phyloP scores from a whole-genome alignment of 768 basidiomycete species.

The Tylopilus sp. region DNA sequence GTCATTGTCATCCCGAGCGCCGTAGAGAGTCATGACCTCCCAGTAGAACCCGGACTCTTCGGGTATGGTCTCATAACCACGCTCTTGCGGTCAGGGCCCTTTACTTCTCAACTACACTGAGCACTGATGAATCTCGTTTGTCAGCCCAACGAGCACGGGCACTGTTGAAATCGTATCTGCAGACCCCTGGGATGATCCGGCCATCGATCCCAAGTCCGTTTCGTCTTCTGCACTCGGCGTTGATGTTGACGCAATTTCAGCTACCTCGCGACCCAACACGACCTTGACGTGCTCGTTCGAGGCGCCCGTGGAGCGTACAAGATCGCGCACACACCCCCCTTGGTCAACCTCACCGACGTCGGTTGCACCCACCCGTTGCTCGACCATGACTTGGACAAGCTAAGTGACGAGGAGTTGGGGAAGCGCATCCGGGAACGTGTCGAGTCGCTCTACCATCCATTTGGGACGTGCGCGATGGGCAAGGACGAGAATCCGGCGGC shows the following conservation, averaged over 20 bases:
- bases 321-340: slow-evolving; percentile 37
- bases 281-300: slow-evolving; percentile 38
- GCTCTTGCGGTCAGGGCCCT: slow-evolving; percentile 24
- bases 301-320: slow-evolving; percentile 38
- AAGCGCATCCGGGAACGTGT: slow-evolving; percentile 31
- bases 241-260: too few relatives aligned
- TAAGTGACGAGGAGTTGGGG: slow-evolving; percentile 35
- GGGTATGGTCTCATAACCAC: slow-evolving; percentile 17
- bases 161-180: slow-evolving; percentile 38
- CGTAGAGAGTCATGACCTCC: background rate
- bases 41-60: slow-evolving; percentile 6
- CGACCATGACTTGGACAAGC: slow-evolving; percentile 35
- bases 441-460: slow-evolving; percentile 44
- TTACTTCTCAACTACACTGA: background rate
- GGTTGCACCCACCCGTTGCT: slow-evolving; percentile 27
- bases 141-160: slow-evolving; percentile 44
- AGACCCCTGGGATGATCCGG: slow-evolving; percentile 39
- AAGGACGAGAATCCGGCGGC: slow-evolving; percentile 37
- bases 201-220: slow-evolving; percentile 43
- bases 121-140: background rate
- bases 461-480: slow-evolving; percentile 37
- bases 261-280: slow-evolving; percentile 41
- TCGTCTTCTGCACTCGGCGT: background rate
- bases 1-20: slow-evolving; percentile 16
- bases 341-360: slow-evolving; percentile 35